These are phyloP conservation scores for Blastomyces silverae DNA, from an alignment of 2,329 filamentous ascomycete genomes.

Conservation along the genomic window DNA sequence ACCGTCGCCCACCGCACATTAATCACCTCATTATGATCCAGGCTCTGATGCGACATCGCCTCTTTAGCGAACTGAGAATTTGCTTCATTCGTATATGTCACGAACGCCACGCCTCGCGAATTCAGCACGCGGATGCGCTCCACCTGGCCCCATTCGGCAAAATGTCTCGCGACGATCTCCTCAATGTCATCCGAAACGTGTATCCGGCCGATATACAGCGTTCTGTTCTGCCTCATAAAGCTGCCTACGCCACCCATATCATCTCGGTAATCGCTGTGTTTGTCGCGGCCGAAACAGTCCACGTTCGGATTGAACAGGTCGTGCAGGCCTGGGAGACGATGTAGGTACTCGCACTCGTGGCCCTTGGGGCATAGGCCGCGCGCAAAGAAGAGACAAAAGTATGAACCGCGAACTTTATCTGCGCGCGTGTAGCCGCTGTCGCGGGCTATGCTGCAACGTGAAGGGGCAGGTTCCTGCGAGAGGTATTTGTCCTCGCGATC, in stretches of 20 bases:
- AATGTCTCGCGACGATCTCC: constrained; percentile 88
- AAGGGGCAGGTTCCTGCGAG: constrained; percentile 71
- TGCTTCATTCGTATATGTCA: constrained; percentile 87
- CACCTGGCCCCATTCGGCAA: constrained; percentile 92
- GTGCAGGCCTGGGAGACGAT: constrained; percentile 76
- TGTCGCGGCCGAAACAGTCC: constrained; percentile 91
- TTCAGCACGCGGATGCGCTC: constrained; percentile 85
- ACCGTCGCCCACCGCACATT: constrained; percentile 97
- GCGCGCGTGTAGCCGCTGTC: constrained; percentile 75
- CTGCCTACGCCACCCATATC: constrained; percentile 97
- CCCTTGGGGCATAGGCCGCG: constrained; percentile 77
- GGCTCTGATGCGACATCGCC: constrained; percentile 87
- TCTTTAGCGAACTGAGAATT: constrained; percentile 89
- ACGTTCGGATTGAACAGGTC: constrained; percentile 91
- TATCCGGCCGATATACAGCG: constrained; percentile 86
- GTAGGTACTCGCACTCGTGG: constrained; percentile 88
- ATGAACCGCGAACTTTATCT: constrained; percentile 69
- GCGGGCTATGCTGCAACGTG: constrained; percentile 76
- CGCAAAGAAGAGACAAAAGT: constrained; percentile 89
- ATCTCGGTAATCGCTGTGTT: constrained; percentile 85
- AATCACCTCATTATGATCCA: constrained; percentile 86
- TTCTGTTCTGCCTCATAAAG: constrained; percentile 90
- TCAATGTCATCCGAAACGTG: constrained; percentile 96
- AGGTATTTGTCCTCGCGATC: constrained; percentile 89
- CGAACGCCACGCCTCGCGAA: constrained; percentile 81